A percentile compares a stretch with the other conserved stretches of the same genome.
phyloP scores from a whole-genome alignment of 345 rosid genomes.

The Sisymbrium irio region DNA sequence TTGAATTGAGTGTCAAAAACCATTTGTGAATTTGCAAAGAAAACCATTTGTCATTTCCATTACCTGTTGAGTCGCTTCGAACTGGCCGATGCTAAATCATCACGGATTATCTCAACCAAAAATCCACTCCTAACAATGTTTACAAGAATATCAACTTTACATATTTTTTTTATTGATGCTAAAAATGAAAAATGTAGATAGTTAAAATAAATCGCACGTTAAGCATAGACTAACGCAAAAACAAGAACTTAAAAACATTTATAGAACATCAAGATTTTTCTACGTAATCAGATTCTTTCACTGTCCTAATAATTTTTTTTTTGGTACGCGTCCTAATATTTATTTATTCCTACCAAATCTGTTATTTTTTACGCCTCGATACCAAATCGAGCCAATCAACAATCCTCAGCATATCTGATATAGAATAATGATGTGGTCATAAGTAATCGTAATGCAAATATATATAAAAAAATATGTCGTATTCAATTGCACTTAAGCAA shows the following conservation, averaged over 20 bases:
- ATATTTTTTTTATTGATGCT: not conserved
- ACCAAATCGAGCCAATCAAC: not conserved
- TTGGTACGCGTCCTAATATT: no score
- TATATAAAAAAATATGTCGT: not conserved
- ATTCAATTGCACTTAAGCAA: constrained; percentile 14
- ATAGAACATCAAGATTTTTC: not conserved
- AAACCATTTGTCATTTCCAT: not conserved
- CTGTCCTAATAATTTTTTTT: not conserved
- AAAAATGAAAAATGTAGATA: not conserved
- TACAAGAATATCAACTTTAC: not conserved
- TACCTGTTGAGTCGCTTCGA: not conserved
- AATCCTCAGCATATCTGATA: constrained; percentile 9
- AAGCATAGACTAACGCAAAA: not conserved
- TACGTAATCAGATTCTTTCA: constrained; percentile 18
- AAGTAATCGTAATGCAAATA: not conserved
- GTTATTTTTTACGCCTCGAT: not conserved
- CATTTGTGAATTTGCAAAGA: not conserved
- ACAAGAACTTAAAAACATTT: not conserved
- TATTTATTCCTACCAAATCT: no score
- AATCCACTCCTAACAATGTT: not conserved
- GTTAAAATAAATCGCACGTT: not conserved
- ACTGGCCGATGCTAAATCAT: not conserved
- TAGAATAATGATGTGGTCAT: constrained; percentile 2
- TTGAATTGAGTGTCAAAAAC: not conserved
- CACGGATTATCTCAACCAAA: not conserved